Base-by-base conservation (phyloP, 352 stramenopile genomes). In the Phytophthora foliorum region DNA sequence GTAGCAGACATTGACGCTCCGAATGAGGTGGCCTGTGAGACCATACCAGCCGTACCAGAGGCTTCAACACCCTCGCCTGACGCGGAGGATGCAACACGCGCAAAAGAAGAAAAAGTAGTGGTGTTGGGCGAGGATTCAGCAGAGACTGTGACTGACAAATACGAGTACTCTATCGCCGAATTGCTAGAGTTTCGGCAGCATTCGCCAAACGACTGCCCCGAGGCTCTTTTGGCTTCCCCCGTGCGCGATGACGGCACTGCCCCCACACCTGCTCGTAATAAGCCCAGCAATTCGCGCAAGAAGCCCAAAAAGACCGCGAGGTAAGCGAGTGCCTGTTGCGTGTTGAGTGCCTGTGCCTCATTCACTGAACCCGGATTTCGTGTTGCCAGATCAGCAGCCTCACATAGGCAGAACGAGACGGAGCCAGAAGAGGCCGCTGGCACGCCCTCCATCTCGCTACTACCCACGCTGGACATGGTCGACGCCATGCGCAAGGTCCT, bases 391-490 rank as follows among this genome's bases (percentile, higher is more conserved):
- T 65, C 63, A 69, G 29, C 58, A 39, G 25, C 42, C 6, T 51
- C 39, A 27, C 31, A 57, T 53, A 44, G 16, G 36, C 29, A 50
- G 25, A 61, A 25, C 44, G 69, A 56, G 32, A 22, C n/a, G 6
- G 50, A 63, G 53, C 25, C n/a, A 29, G 51, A 66, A n/a, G 34
- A 53, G 44, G 2, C 22, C 29, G 41, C 45, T 32, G 46, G 21
- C 7, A 24, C 32, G n/a, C 29, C 1, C 7, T 53, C 27, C 9
- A 42, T 59, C 29, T 75, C 56, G 2, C 55, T 19, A 22, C 31
- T 77, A 13, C 73, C 73, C 10, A 63, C 73, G 29, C 34, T 75
- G 27, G 60, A 67, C 24, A 24, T 80, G 64, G 67, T 68, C 49
- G 38, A 54, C 22, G 36, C 48, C 6, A 46, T 77, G 50, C 69